phyloP scores from a whole-genome alignment of 306 rosid genomes.

The Cyclanthera cordifolia region DNA sequence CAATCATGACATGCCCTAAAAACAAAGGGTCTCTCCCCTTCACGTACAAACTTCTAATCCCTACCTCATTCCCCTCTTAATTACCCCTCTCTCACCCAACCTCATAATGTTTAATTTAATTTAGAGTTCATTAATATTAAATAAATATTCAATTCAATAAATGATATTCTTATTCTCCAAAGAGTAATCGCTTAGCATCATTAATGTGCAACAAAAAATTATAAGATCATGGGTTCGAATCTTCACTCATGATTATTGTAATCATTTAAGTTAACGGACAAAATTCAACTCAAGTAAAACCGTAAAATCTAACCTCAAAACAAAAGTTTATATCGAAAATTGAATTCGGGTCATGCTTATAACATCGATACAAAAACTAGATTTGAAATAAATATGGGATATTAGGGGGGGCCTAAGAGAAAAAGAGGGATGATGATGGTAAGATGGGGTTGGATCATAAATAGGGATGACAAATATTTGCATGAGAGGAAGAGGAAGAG shows the following conservation, averaged over 20 bases:
- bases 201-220: no score
- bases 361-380: not conserved
- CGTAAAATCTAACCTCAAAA: no score
- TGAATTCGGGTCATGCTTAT: not conserved
- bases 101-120: no score
- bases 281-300: not conserved
- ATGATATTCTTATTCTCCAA: no score
- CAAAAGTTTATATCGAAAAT: not conserved
- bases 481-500: slow-evolving; percentile 27
- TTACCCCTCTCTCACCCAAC: no score
- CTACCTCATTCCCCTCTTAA: not conserved
- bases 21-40: slow-evolving; percentile 39
- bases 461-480: slow-evolving; percentile 48
- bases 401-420: not conserved
- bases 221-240: no score
- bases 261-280: not conserved
- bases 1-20: slow-evolving; percentile 72
- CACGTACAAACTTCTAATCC: not conserved
- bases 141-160: no score
- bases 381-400: not conserved
- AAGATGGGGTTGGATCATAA: slow-evolving; percentile 35
- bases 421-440: not conserved
- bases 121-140: no score
- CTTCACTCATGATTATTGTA: no score
- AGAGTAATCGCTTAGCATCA: no score